These are phyloP conservation scores for Scytalidium sp. DNA, from an alignment of 2,329 filamentous ascomycete genomes.

Conservation along the genomic window DNA sequence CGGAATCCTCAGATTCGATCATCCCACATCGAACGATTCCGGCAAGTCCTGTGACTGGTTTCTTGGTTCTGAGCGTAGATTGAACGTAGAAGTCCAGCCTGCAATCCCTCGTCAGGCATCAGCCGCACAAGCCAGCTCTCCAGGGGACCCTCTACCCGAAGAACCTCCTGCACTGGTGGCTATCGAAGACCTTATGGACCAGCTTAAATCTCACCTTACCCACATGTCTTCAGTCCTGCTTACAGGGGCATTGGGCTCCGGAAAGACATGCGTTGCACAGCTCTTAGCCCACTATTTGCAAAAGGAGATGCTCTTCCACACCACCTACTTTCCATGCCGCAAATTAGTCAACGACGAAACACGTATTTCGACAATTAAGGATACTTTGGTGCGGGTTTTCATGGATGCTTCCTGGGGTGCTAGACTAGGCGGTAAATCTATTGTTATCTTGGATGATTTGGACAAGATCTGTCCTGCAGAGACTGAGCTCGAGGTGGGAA, in stretches of 20 bases:
- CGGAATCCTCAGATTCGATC: constrained; percentile 77
- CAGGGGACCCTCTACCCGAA: constrained; percentile 54
- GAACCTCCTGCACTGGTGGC: constrained; percentile 68
- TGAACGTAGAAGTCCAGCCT: constrained; percentile 72
- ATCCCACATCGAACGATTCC: constrained; percentile 41
- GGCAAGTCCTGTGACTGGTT: constrained; percentile 63
- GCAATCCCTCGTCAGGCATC: constrained; percentile 65
- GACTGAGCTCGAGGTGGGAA: constrained; percentile 89
- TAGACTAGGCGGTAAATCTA: constrained; percentile 74
- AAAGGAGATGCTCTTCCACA: constrained; percentile 72
- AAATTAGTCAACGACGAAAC: constrained; percentile 90
- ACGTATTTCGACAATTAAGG: constrained; percentile 84
- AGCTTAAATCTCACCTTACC: constrained; percentile 72
- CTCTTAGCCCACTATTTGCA: constrained; percentile 72
- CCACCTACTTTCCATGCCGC: constrained; percentile 81
- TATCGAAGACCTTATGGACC: constrained; percentile 72
- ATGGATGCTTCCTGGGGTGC: constrained; percentile 90
- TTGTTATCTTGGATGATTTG: constrained; percentile 89
- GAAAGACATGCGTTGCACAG: constrained; percentile 80
- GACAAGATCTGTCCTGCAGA: constrained; percentile 92
- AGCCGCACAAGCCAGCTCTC: constrained; percentile 39
- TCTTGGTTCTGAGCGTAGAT: constrained; percentile 70
- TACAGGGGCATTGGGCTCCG: constrained; percentile 84
- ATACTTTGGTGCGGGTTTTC: constrained; percentile 79
- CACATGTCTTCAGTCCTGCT: constrained; percentile 87